Conservation (phyloP, 1,284 basidiomycete species). For the Afroboletus lepidellus region DNA sequence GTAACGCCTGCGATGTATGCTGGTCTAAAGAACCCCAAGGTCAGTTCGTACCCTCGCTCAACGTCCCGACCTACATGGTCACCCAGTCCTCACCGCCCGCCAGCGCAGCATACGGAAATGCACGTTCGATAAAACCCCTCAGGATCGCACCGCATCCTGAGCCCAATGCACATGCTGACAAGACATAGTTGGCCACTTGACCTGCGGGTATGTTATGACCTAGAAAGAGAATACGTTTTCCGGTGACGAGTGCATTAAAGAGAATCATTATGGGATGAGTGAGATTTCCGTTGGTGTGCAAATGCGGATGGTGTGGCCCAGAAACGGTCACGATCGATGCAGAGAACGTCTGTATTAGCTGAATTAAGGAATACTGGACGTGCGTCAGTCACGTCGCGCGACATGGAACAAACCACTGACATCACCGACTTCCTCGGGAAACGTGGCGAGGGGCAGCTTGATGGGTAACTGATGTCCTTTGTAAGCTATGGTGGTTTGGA, state of each 20-base stretch:
- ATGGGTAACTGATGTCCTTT: constrained; percentile 80
- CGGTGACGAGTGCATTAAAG: constrained; percentile 92
- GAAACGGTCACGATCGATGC: constrained; percentile 59
- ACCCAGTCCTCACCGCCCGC: constrained; percentile 89
- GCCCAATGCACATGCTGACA: constrained; percentile 90
- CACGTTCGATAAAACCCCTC: constrained; percentile 82
- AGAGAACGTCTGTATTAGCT: constrained; percentile 87
- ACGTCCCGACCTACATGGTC: constrained; percentile 59
- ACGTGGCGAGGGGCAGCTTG: constrained; percentile 81
- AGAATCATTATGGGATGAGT: constrained; percentile 94
- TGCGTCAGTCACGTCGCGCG: constrained; percentile 13
- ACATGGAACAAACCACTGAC: constrained; percentile 46
- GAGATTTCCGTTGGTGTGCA: constrained; percentile 87
- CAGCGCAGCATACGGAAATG: constrained; percentile 93
- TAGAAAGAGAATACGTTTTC: constrained; percentile 92
- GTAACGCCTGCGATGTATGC: constrained; percentile 96
- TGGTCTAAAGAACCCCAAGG: constrained; percentile 45
- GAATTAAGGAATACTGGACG: constrained; percentile 85
- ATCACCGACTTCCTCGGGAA: constrained; percentile 94
- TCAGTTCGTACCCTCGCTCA: constrained; percentile 7
- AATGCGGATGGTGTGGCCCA: constrained; percentile 84
- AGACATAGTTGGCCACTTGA: constrained; percentile 85
- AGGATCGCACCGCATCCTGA: constrained; percentile 87
- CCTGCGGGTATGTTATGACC: constrained; percentile 86
- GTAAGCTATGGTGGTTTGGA: constrained; percentile 81